These are phyloP conservation scores for Lyophyllum shimeji DNA, from an alignment of 768 basidiomycete genomes.

Conservation along the genomic window DNA sequence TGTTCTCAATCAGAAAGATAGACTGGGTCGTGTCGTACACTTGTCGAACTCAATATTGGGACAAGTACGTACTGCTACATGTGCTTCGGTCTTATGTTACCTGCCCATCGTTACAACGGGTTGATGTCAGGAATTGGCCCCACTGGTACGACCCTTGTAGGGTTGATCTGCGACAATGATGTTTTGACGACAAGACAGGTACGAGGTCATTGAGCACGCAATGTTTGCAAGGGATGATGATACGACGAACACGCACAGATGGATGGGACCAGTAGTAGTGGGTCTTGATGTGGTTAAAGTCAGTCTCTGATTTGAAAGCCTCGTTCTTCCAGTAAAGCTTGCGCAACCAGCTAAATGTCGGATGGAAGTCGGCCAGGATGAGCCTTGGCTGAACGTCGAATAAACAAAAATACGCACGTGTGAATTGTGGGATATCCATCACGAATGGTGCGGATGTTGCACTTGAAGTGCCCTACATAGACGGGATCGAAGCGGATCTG, in stretches of 20 bases:
- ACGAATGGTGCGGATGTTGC: conserved; percentile 84
- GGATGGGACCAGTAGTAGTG: conserved; percentile 70
- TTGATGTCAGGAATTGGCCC: conserved; percentile 74
- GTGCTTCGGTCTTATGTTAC: conserved; percentile 2
- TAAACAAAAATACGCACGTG: background rate
- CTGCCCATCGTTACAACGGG: conserved; percentile 45
- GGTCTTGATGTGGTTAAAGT: conserved; percentile 88
- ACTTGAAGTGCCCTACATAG: conserved; percentile 93
- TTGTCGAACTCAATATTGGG: too few relatives aligned
- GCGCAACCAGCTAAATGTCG: conserved; percentile 63
- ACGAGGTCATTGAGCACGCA: background rate
- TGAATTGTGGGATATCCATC: conserved; percentile 55
- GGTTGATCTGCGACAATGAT: conserved; percentile 60
- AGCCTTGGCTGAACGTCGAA: background rate
- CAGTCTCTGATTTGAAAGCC: conserved; percentile 84
- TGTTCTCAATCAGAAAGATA: background rate
- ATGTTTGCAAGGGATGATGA: background rate
- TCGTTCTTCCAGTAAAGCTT: conserved; percentile 89
- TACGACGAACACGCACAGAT: conserved; percentile 27
- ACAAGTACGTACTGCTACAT: background rate
- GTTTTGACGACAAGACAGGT: background rate
- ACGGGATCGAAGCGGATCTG: conserved; percentile 89
- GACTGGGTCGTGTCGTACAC: background rate
- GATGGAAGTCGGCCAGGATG: background rate
- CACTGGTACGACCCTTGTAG: conserved; percentile 69